Base-by-base conservation (phyloP, 768 basidiomycete genomes). In the Tylopilus plumbeoviolaceoides region DNA sequence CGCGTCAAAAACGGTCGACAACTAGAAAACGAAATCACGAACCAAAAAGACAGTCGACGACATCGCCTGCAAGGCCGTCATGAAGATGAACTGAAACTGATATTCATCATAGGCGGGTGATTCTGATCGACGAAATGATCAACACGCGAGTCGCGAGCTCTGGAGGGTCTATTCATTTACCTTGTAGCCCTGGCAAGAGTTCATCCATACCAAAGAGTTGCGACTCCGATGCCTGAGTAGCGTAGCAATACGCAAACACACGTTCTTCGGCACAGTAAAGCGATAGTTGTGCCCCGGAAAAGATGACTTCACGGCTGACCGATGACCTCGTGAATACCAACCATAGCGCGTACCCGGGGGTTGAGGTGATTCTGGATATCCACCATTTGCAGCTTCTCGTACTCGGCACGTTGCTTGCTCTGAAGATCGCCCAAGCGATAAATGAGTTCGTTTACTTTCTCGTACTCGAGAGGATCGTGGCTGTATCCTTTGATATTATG, bases 221-320 rank as follows among this genome's bases (percentile, higher is more conserved):
- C 21, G 67, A 67, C 20, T 84, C 80, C 1, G 85, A 70, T 4
- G 89, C 76, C 42, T 77, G 75, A 4, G 77, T 64, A 6, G 74
- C 71, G 60, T 88, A 88, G 84, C 88, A 91, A 68, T 91, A 91
- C 3, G 89, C 85, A 55, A 89, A 81, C 0, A 85, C 73, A 31
- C 73, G 78, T 62, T 93, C 91, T 40, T 86, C 79, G 1, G 75
- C 66, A 20, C 79, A 73, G 60, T 91, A 89, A 7, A 93, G 66
- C 43, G 88, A 85, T 18, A 91, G 67, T 65, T 91, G 88, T 56
- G 89, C 87, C 2, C 87, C 91, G 2, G 88, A 84, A 41, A 85
- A 72, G 5, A 91, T 67, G 14, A 93, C 74, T 57, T 92, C 88
- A 36, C 81, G 78, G 4, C 88, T 74, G 11, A 77, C 69, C 5